phyloP scores from a whole-genome alignment of 345 rosid genomes.

The Arabis hirsuta region DNA sequence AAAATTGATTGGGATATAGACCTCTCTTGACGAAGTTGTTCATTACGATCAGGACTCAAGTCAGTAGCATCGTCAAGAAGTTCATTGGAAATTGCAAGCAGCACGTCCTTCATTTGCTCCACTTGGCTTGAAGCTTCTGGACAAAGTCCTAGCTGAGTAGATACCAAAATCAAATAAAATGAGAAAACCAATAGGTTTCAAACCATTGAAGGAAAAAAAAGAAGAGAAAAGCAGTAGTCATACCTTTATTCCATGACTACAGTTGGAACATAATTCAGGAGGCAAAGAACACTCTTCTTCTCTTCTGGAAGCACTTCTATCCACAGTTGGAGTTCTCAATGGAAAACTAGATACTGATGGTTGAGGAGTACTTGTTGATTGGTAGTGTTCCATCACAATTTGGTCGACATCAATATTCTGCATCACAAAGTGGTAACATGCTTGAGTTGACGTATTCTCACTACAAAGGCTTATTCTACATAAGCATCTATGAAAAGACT shows the following conservation, averaged over 20 bases:
- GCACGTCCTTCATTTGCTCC: constrained; percentile 82
- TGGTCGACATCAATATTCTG: constrained; percentile 95
- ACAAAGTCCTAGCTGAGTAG: constrained; percentile 84
- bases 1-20: constrained; percentile 37
- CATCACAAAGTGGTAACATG: constrained; percentile 39
- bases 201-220: constrained; percentile 10
- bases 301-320: constrained; percentile 46
- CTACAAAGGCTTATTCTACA: constrained; percentile 45
- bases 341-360: constrained; percentile 63
- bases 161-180: constrained; percentile 41
- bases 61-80: constrained; percentile 75
- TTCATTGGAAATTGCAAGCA: constrained; percentile 90
- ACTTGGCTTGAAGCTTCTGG: constrained; percentile 72
- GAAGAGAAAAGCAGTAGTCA: constrained; percentile 24
- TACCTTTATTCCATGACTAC: constrained; percentile 85
- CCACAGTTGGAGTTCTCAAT: constrained; percentile 56
- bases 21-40: constrained; percentile 94
- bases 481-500: constrained; percentile 14
- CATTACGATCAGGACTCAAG: constrained; percentile 60
- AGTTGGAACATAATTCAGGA: constrained; percentile 66
- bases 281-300: constrained; percentile 60
- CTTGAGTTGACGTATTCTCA: constrained; percentile 40
- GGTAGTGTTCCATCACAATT: constrained; percentile 85
- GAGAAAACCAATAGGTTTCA: constrained; percentile 33
- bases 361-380: constrained; percentile 73